Percentiles rank a stretch among this genome's conserved stretches.
phyloP scores from a whole-genome alignment of 208 protist species.

The Sergeia podlipaevii region DNA sequence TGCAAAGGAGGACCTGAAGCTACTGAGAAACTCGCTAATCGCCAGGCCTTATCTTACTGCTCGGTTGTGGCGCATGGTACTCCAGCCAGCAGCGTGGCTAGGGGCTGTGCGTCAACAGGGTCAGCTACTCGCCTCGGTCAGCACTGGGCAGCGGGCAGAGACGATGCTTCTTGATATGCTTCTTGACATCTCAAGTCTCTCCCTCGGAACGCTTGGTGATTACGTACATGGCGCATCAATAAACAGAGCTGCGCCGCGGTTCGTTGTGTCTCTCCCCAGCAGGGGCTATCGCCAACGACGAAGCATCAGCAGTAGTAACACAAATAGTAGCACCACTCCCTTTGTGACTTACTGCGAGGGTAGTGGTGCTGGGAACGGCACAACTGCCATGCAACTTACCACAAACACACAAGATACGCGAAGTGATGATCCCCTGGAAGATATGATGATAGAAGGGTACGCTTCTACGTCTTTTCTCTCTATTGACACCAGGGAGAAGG shows the following conservation, averaged over 20 bases:
- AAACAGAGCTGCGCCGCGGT: constrained; percentile 58
- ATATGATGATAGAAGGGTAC: constrained; percentile 31
- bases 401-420: neutral
- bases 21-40: constrained; percentile 44
- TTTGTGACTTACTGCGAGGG: too few species aligned
- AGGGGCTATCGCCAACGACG: constrained; percentile 7
- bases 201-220: constrained; percentile 53
- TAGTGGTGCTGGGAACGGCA: too few species aligned
- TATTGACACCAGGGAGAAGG: too few species aligned
- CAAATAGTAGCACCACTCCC: neutral
- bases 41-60: constrained; percentile 60
- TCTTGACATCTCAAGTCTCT: constrained; percentile 32
- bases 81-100: constrained; percentile 55
- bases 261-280: constrained; percentile 79
- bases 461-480: too few species aligned
- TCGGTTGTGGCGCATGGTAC: constrained; percentile 51
- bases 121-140: neutral
- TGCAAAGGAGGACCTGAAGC: constrained; percentile 14
- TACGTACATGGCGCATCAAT: constrained; percentile 49
- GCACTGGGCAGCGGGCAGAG: neutral
- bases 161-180: constrained; percentile 25
- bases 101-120: constrained; percentile 23
- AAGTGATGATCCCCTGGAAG: constrained; percentile 13
- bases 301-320: neutral
- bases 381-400: neutral